A percentile compares a stretch with the other conserved stretches of the same genome.
phyloP scores from a whole-genome alignment of 352 stramenopile species.

The Phytophthora nicotianae region DNA sequence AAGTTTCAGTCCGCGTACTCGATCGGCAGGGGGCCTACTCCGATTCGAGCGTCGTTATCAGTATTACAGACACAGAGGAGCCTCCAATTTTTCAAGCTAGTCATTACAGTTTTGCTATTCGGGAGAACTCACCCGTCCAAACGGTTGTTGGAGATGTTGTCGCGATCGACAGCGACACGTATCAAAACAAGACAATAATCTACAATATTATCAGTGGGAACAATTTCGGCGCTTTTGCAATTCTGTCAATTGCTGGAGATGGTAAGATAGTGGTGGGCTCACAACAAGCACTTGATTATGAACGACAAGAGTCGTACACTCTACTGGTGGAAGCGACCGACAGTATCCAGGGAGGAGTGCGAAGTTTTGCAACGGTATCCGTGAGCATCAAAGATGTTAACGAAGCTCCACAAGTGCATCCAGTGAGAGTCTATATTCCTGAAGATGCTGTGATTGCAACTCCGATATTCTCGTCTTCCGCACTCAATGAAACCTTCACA shows the following conservation, averaged over 20 bases:
- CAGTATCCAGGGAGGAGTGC: constrained; percentile 12
- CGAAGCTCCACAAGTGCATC: constrained; percentile 12
- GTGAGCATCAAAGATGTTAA: constrained; percentile 24
- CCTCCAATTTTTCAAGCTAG: constrained; percentile 40
- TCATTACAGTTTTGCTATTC: constrained; percentile 39
- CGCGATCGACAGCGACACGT: constrained; percentile 47
- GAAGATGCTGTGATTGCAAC: constrained; percentile 29
- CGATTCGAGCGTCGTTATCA: constrained; percentile 33
- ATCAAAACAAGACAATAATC: constrained; percentile 56
- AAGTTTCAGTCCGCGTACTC: constrained; percentile 14
- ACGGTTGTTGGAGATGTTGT: constrained; percentile 36
- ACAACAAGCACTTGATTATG: constrained; percentile 47
- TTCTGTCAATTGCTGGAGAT: constrained; percentile 43
- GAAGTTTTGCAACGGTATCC: constrained; percentile 10
- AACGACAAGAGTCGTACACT: constrained; percentile 34
- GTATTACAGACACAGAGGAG: constrained; percentile 53
- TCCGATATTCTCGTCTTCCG: constrained; percentile 5
- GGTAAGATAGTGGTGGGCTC: constrained; percentile 43
- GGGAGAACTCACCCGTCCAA: constrained; percentile 46
- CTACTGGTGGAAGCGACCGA: constrained; percentile 25
- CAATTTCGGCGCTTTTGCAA: constrained; percentile 41
- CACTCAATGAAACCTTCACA: constrained; percentile 14
- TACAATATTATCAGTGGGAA: constrained; percentile 56
- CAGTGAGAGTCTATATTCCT: constrained; percentile 21
- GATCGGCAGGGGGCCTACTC: constrained; percentile 25